phyloP scores from a whole-genome alignment of 495 filamentous ascomycete species.

The Aspergillus sparsus region DNA sequence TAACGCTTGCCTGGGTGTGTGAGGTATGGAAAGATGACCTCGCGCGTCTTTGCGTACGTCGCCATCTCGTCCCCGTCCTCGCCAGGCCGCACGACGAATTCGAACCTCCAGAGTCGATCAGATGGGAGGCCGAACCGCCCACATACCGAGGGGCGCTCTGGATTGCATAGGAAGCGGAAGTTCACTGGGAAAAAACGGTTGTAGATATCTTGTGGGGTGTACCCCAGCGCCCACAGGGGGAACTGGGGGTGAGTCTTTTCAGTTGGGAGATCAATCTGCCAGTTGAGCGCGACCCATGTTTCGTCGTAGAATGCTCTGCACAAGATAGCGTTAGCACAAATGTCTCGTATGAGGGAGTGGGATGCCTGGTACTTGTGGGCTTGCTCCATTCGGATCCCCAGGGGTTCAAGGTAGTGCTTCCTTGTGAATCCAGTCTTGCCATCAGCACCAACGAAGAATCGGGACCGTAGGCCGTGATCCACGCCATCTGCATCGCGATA shows the following conservation, averaged over 20 bases:
- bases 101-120: constrained; percentile 52
- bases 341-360: neutral
- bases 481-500: constrained; percentile 37
- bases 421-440: constrained; percentile 52
- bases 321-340: neutral
- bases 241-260: constrained; percentile 50
- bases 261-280: constrained; percentile 47
- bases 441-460: constrained; percentile 52
- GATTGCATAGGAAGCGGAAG: constrained; percentile 51
- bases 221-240: constrained; percentile 50
- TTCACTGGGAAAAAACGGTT: constrained; percentile 52
- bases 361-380: constrained; percentile 29
- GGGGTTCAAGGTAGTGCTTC: constrained; percentile 51
- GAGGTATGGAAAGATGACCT: constrained; percentile 38
- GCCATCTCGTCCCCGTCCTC: constrained; percentile 40
- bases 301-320: constrained; percentile 45
- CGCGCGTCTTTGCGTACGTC: constrained; percentile 20
- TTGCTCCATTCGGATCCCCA: constrained; percentile 43
- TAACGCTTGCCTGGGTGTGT: constrained; percentile 36
- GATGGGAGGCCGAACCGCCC: constrained; percentile 48
- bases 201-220: constrained; percentile 50
- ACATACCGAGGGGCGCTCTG: constrained; percentile 44
- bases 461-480: constrained; percentile 27
- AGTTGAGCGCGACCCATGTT: constrained; percentile 55
- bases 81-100: constrained; percentile 40